Conservation (phyloP, 305 asterid genomes). For the Solanum chacoense region DNA sequence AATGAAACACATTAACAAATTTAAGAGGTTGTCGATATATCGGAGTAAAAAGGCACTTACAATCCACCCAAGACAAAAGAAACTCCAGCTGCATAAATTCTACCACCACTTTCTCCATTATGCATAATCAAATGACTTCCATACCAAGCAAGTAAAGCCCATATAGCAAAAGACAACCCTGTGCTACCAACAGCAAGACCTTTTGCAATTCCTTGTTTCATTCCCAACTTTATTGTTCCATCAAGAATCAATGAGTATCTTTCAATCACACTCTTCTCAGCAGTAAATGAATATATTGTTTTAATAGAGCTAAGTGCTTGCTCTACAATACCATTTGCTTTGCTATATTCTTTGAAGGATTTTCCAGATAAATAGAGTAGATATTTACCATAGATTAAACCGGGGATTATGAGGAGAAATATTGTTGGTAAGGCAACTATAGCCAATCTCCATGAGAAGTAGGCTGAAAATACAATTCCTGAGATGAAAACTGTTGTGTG, state of each 20-base stretch:
- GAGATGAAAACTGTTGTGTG: slow-evolving; percentile 67
- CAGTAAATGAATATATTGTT: slow-evolving; percentile 77
- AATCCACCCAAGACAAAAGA: slow-evolving; percentile 79
- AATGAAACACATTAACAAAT: background rate
- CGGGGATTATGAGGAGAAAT: slow-evolving; percentile 58
- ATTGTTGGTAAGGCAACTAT: slow-evolving; percentile 73
- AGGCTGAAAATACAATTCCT: slow-evolving; percentile 57
- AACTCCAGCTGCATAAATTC: slow-evolving; percentile 63
- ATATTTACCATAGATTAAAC: slow-evolving; percentile 65
- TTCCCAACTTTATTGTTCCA: slow-evolving; percentile 46
- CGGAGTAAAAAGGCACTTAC: slow-evolving; percentile 25
- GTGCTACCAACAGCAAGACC: slow-evolving; percentile 80
- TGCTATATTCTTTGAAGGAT: slow-evolving; percentile 56
- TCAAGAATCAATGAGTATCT: slow-evolving; percentile 49
- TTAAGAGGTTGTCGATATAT: background rate
- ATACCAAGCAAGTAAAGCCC: slow-evolving; percentile 94
- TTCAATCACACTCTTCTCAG: slow-evolving; percentile 56
- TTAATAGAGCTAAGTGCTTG: slow-evolving; percentile 79
- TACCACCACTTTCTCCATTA: slow-evolving; percentile 79
- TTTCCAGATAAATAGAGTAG: slow-evolving; percentile 41
- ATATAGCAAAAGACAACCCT: slow-evolving; percentile 67
- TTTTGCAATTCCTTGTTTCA: slow-evolving; percentile 73
- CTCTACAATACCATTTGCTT: slow-evolving; percentile 51
- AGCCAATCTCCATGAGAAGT: slow-evolving; percentile 73
- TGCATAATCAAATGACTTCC: slow-evolving; percentile 71